These are phyloP conservation scores for Boletus subparvulus DNA, from an alignment of 768 basidiomycete species.

Conservation along the genomic window DNA sequence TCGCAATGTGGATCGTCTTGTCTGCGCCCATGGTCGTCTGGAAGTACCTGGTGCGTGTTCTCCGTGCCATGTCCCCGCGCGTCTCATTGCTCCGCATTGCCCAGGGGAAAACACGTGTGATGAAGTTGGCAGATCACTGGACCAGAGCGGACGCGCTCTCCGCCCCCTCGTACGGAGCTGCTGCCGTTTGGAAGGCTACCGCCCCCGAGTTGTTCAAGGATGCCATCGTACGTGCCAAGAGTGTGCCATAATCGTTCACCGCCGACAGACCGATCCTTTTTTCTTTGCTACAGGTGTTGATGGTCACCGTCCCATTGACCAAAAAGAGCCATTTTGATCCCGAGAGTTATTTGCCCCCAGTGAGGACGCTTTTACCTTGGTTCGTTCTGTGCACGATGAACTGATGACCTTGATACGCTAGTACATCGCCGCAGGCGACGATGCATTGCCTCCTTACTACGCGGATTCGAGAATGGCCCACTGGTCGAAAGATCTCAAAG, in stretches of 20 bases:
- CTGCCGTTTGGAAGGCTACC: constrained; percentile 44
- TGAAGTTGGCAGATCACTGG: constrained; percentile 40
- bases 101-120: constrained; percentile 46
- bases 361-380: constrained; percentile 17
- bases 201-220: constrained; percentile 41
- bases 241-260: not conserved
- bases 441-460: constrained; percentile 33
- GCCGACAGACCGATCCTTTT: not conserved
- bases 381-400: not conserved
- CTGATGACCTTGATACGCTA: constrained; percentile 15
- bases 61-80: too few relatives aligned
- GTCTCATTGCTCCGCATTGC: not conserved
- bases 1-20: constrained; percentile 41
- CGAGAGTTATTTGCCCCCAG: constrained; percentile 44
- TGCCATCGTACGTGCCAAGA: constrained; percentile 31
- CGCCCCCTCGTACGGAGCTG: constrained; percentile 19
- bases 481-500: constrained; percentile 28
- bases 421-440: constrained; percentile 41
- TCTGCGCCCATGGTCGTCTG: constrained; percentile 43
- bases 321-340: constrained; percentile 39
- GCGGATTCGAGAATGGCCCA: constrained; percentile 25
- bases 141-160: constrained; percentile 37
- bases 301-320: constrained; percentile 37
- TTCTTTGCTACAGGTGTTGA: constrained; percentile 34
- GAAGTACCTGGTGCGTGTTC: constrained; percentile 43